Percentiles rank a stretch among this genome's conserved stretches.
Evolutionary conservation across 1,284 basidiomycete species (phyloP).

Genomic region (Apiotrichum veenhuisii): DNA sequence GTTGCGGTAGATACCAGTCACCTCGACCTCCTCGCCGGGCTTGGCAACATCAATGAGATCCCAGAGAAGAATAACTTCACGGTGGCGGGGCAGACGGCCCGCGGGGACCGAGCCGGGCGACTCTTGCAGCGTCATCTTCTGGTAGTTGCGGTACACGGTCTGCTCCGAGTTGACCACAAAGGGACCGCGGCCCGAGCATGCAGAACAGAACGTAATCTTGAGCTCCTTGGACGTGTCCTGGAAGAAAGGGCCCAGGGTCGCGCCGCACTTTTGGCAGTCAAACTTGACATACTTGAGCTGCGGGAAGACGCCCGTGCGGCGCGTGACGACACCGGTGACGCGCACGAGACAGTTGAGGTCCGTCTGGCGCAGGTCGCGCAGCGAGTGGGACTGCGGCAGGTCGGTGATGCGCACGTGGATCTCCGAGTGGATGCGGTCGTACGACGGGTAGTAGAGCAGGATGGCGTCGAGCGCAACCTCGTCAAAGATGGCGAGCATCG

Average conservation of each 20-base stretch:
- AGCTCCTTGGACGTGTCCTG: slow-evolving; percentile 95
- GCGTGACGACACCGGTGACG: slow-evolving; percentile 93
- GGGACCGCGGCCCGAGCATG: slow-evolving; percentile 89
- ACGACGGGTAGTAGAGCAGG: slow-evolving; percentile 90
- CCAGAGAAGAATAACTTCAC: slow-evolving; percentile 95
- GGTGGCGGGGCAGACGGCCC: slow-evolving; percentile 90
- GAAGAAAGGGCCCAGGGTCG: slow-evolving; percentile 91
- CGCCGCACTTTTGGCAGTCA: slow-evolving; percentile 89
- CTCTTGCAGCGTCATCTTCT: slow-evolving; percentile 98
- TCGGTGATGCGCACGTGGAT: slow-evolving; percentile 97
- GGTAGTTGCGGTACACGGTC: slow-evolving; percentile 98
- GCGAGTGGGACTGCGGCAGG: slow-evolving; percentile 79
- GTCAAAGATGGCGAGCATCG: slow-evolving; percentile 93
- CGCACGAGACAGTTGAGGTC: slow-evolving; percentile 95
- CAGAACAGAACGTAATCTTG: slow-evolving; percentile 87
- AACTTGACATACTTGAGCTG: slow-evolving; percentile 99
- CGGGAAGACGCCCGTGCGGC: slow-evolving; percentile 93
- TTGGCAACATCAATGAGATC: slow-evolving; percentile 97
- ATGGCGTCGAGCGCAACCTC: slow-evolving; percentile 91
- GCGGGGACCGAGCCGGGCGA: slow-evolving; percentile 98
- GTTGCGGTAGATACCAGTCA: slow-evolving; percentile 96
- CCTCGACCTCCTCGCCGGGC: slow-evolving; percentile 96
- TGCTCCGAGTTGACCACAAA: slow-evolving; percentile 95
- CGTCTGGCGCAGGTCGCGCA: slow-evolving; percentile 87
- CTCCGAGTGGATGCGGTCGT: slow-evolving; percentile 95